Conservation (phyloP, 805 yeast genomes). For the Zygotorulaspora danielsina region DNA sequence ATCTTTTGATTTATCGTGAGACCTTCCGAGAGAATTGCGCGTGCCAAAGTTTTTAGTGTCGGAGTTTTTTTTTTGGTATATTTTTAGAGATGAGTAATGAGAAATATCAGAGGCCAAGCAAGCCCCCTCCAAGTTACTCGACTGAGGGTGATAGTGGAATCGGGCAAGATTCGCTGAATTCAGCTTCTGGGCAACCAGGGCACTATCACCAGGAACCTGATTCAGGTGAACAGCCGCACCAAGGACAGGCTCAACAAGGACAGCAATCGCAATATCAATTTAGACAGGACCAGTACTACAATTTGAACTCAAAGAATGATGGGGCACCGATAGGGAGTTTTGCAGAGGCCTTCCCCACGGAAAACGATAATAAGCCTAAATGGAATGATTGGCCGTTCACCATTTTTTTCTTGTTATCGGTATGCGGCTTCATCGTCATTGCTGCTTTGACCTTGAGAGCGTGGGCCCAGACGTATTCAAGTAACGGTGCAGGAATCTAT, state of each 20-base stretch:
- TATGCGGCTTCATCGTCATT: conserved; percentile 65
- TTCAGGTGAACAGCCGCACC: conserved; percentile 1
- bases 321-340: conserved; percentile 46
- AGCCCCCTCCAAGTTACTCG: conserved; percentile 20
- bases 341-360: conserved; percentile 59
- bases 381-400: conserved; percentile 73
- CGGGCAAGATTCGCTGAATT: neutral
- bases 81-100: conserved; percentile 9
- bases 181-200: conserved; percentile 4
- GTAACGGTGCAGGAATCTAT: conserved; percentile 64
- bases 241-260: neutral
- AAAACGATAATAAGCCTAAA: conserved; percentile 49
- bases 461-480: conserved; percentile 50
- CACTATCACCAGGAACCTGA: neutral
- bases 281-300: conserved; percentile 23
- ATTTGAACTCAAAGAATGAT: conserved; percentile 30
- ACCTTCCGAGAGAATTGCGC: too few species aligned
- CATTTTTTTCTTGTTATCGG: conserved; percentile 45
- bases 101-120: conserved; percentile 18
- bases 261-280: conserved; percentile 7
- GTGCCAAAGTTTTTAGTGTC: too few species aligned
- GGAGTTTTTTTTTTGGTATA: neutral
- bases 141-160: conserved; percentile 1
- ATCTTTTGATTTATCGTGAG: too few species aligned
- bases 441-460: conserved; percentile 66